Base-by-base conservation (phyloP, 257 asterid species). In the Solanum rostratum region DNA sequence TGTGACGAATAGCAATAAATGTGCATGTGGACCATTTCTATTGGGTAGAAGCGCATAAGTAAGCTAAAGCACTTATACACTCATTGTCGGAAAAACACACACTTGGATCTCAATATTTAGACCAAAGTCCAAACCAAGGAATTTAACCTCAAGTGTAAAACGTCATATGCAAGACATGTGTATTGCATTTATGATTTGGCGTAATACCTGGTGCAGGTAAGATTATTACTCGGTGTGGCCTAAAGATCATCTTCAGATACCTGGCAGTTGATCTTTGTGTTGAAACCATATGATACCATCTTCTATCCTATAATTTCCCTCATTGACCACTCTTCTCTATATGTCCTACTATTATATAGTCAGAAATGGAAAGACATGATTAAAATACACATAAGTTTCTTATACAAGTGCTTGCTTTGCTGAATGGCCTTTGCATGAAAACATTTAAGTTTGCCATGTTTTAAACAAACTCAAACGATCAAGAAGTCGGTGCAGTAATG, bases 401-500 rank as follows among this genome's bases (percentile, higher is more conserved):
- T 76, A 24, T 27, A 76, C 24, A 49, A 76, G 62, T 73, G 3
- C 59, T 76, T 76, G 45, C 81, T 74, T 46, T 50, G 24, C 60
- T 24, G 37, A 73, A 27, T 74, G 57, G 4, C 59, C 60, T 45
- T 45, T 46, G 22, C 22, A 74, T 74, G 59, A 74, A 74, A 18
- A 76, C 62, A 76, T 49, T 49, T 50, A 3, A 49, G 45, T 50
- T 49, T 76, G 62, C 10, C 60, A 74, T 46, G 60, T 70, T 70
- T 20, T 41, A 27, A 46, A 81, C 57, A 41, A 59, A 15, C 57
- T 60, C 55, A 18, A 39, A 16, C 3, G 24, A 27, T 89, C 37
- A 92, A 85, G 92, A 89, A 86, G 81, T 85, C 68, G 92, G 90
- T 86, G 86, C 91, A 71, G 91, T 63, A 66, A 95, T 79, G 27